Conservation (phyloP, 306 rosid genomes). For the Arachis stenosperma region DNA sequence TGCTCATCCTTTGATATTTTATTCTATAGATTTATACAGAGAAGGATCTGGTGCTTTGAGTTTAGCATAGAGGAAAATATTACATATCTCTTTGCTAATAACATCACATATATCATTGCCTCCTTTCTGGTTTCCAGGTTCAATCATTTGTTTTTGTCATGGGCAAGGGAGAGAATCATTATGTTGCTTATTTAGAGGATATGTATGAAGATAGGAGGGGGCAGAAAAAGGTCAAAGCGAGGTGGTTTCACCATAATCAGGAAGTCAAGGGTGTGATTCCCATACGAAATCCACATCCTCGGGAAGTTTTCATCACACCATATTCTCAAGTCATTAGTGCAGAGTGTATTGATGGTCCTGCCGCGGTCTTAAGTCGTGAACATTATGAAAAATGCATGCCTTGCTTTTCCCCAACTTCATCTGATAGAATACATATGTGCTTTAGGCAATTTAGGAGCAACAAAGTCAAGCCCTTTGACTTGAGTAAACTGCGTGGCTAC, state of each 20-base stretch:
- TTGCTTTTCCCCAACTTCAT: slow-evolving; percentile 61
- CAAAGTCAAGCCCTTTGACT: slow-evolving; percentile 87
- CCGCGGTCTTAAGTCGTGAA: slow-evolving; percentile 80
- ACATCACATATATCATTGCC: too few species aligned
- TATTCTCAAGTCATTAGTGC: slow-evolving; percentile 92
- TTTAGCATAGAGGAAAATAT: background rate
- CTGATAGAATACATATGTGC: slow-evolving; percentile 77
- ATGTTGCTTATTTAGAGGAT: slow-evolving; percentile 91
- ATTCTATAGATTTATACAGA: background rate
- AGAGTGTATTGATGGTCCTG: slow-evolving; percentile 97
- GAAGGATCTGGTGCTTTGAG: background rate
- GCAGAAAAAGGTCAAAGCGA: slow-evolving; percentile 89
- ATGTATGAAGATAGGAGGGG: slow-evolving; percentile 98
- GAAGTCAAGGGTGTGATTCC: slow-evolving; percentile 84
- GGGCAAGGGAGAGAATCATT: slow-evolving; percentile 94
- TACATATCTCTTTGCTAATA: background rate
- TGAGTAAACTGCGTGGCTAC: slow-evolving; percentile 88
- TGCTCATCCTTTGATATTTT: background rate
- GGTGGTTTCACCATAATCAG: slow-evolving; percentile 97
- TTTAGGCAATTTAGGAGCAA: slow-evolving; percentile 85
- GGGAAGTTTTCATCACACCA: slow-evolving; percentile 90
- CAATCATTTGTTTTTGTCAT: slow-evolving; percentile 93
- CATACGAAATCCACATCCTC: slow-evolving; percentile 82
- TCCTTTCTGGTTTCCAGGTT: slow-evolving; percentile 59
- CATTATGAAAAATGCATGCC: slow-evolving; percentile 76